These are phyloP conservation scores for Meira miltonrushii DNA, from an alignment of 1,284 basidiomycete genomes.

Conservation along the genomic window DNA sequence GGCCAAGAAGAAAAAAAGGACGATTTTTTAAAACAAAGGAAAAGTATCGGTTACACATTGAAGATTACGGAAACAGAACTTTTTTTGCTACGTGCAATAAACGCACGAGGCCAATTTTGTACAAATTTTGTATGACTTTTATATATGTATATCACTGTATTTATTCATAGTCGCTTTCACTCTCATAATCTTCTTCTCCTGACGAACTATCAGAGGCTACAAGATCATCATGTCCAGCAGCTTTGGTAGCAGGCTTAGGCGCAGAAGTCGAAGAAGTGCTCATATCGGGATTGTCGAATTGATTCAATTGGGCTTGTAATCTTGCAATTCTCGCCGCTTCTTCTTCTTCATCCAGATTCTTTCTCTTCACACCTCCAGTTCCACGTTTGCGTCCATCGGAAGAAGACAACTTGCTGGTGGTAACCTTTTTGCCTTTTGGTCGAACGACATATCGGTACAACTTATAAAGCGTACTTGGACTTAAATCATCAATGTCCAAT, in stretches of 20 bases:
- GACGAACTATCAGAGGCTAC: conserved; percentile 46
- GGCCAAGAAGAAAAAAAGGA: too few species aligned
- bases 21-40: too few species aligned
- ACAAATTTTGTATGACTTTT: too few species aligned
- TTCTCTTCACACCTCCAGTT: conserved; percentile 50
- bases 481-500: conserved; percentile 51
- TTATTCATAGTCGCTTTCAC: conserved; percentile 27
- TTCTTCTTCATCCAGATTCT: conserved; percentile 49
- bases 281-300: conserved; percentile 40
- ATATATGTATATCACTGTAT: neutral
- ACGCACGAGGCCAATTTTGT: too few species aligned
- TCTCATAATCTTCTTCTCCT: conserved; percentile 26
- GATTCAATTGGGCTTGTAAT: conserved; percentile 47
- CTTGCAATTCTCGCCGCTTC: conserved; percentile 48
- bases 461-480: conserved; percentile 49
- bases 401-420: conserved; percentile 29
- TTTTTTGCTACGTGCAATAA: too few species aligned
- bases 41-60: too few species aligned
- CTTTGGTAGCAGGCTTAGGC: conserved; percentile 10
- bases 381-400: conserved; percentile 48
- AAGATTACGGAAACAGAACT: too few species aligned
- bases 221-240: conserved; percentile 47
- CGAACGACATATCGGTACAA: conserved; percentile 51
- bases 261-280: conserved; percentile 7
- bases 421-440: conserved; percentile 39